Evolutionary conservation across 352 stramenopile genomes (phyloP), one percentile per base, ranked within the genome.

Genomic region (Phytophthora ramorum): DNA sequence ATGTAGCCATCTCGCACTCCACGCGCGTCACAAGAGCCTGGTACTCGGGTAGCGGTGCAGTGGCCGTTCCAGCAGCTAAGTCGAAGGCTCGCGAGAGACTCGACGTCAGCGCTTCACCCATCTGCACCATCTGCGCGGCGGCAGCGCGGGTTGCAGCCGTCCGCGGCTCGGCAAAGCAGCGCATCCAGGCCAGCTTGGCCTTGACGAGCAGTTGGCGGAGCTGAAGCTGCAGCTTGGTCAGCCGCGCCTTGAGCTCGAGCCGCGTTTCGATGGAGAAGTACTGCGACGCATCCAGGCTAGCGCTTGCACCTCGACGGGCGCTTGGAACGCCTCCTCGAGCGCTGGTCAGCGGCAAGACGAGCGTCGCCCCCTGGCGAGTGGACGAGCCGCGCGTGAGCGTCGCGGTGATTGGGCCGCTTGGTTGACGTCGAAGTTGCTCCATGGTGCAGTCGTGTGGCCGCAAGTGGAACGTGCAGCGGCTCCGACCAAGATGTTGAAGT

Each of bases 251-350:
- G 41, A 89, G 73, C 41, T 85, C 71, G 14, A 85, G 49, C 1
- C 81, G 75, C 47, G 77, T 89, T 67, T 91, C 79, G 49, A 92
- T 87, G 26, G 73, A 65, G 60, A 90, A 85, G 44, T 78, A 90
- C 49, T 80, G 73, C 24, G 56, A 70, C 54, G 73, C 56, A 60
- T 76, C 68, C 32, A 73, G 69, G 24, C 69, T 13, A 43, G 37
- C 37, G 14, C 37, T 19, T 43, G 37, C 37, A 16, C 34, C 34
- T 40, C 34, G 10, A 43, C 37, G 37, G 57, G 41, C 20, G 38
- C 19, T 54, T n/a, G 56, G 19, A 55, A 34, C 45, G 41, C 54
- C 46, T 41, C 54, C 46, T 47, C 60, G 53, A 19, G 48, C 47
- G 52, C 45, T 64, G 37, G 46, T 52, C 46, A 22, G 38, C 24